Conservation (phyloP, 192 early-diverging fungal species). For the Thoreauomyces humboldtii region DNA sequence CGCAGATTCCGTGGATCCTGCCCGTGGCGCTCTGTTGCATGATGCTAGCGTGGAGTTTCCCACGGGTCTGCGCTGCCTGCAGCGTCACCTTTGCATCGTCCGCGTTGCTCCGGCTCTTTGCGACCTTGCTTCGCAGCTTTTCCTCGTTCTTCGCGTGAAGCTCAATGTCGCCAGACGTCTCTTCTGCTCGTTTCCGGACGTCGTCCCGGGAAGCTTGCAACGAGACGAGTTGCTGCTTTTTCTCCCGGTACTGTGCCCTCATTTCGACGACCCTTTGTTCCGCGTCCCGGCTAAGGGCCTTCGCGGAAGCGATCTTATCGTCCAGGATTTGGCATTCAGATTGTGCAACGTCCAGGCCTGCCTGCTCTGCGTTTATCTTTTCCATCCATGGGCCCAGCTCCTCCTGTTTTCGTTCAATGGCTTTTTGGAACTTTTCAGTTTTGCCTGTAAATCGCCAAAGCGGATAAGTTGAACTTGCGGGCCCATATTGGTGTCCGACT, state of each 20-base stretch:
- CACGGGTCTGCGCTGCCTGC: slow-evolving; percentile 62
- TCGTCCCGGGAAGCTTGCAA: not conserved
- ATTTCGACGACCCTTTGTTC: slow-evolving; percentile 49
- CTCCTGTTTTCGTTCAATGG: slow-evolving; percentile 83
- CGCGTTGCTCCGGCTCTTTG: slow-evolving; percentile 37
- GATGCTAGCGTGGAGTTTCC: slow-evolving; percentile 65
- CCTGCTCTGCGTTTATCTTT: slow-evolving; percentile 71
- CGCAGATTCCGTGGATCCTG: slow-evolving; percentile 72
- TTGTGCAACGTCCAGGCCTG: slow-evolving; percentile 70
- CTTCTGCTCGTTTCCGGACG: not conserved
- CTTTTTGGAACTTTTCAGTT: slow-evolving; percentile 73
- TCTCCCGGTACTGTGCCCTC: slow-evolving; percentile 35
- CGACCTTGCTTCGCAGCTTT: not conserved
- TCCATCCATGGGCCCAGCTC: slow-evolving; percentile 86
- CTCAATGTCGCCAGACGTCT: not conserved
- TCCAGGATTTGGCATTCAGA: slow-evolving; percentile 80
- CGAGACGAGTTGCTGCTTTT: slow-evolving; percentile 10
- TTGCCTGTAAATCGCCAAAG: slow-evolving; percentile 64
- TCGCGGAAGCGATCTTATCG: slow-evolving; percentile 43
- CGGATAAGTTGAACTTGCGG: no score
- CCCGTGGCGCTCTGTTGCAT: slow-evolving; percentile 71
- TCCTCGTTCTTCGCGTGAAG: not conserved
- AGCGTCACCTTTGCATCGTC: slow-evolving; percentile 68
- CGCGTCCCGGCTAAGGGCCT: slow-evolving; percentile 20
- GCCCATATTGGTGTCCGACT: no score